A percentile compares a stretch with the other conserved stretches of the same genome.
Evolutionary conservation across 495 filamentous ascomycete genomes (phyloP).

Genomic region (Penicillium soppii): DNA sequence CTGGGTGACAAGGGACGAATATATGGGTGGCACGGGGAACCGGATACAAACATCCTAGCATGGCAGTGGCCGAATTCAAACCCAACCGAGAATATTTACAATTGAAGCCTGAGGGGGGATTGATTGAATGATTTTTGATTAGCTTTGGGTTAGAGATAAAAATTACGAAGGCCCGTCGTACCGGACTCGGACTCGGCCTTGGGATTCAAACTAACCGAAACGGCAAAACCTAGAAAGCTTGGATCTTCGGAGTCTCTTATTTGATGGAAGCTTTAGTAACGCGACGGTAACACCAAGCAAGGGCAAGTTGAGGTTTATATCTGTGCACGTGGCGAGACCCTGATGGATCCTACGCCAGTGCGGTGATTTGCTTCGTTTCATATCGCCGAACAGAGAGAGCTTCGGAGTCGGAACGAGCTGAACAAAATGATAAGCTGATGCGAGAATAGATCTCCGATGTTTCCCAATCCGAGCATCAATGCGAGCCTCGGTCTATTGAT

Average conservation of each 20-base stretch:
- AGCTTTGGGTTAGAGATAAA: not conserved
- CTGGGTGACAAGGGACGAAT: too few relatives aligned
- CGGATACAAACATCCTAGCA: too few relatives aligned
- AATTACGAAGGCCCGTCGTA: not conserved
- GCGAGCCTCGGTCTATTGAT: slow-evolving; percentile 12
- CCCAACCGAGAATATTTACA: too few relatives aligned
- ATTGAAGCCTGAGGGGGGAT: not conserved
- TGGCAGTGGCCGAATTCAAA: too few relatives aligned
- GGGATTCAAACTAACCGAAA: not conserved
- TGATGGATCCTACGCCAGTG: not conserved
- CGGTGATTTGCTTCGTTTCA: slow-evolving; percentile 14
- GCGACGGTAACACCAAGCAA: not conserved
- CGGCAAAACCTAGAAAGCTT: not conserved
- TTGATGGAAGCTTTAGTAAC: not conserved
- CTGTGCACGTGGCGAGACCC: not conserved
- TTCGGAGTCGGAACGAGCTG: slow-evolving; percentile 14
- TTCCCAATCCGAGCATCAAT: not conserved
- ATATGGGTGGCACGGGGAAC: too few relatives aligned
- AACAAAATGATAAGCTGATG: slow-evolving; percentile 1
- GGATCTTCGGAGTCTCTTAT: not conserved
- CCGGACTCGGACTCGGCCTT: slow-evolving; percentile 27
- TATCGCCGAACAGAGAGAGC: not conserved
- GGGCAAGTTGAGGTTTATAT: not conserved
- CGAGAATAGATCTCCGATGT: slow-evolving; percentile 3
- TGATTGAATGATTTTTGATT: not conserved